Base-by-base conservation (phyloP, 495 filamentous ascomycete genomes). In the Annulohypoxylon nitens region DNA sequence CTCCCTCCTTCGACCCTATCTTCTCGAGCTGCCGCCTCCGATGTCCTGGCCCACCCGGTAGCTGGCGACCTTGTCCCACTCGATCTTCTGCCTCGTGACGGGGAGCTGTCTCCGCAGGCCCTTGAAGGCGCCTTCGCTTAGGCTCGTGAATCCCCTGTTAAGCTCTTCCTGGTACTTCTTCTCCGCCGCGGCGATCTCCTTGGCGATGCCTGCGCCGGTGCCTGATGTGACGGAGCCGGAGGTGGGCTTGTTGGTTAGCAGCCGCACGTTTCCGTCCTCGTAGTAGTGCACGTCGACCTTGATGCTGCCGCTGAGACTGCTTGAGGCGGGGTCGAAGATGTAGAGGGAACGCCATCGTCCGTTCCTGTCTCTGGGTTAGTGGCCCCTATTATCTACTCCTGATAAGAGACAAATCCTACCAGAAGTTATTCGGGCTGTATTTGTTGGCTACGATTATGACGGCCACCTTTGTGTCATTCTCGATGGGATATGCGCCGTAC, bases 21-120 rank as follows among this genome's bases (percentile, higher is more conserved):
- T 77, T 71, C 82, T 83, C 47, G 81, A 81, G 70, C 81, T 81
- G 36, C 85, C 87, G 7, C 86, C 84, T n/a, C 88, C 86, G 75
- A 93, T 91, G 70, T 91, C 91, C 80, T 92, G 90, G 61, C 90
- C 91, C 77, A 97, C 82, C 62, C 94, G 83, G 83, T 99, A 99
- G 69, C 93, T 94, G n/a, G 92, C 91, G 72, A 99, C 93, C 85
- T 97, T 98, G 81, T 99, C 96, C 97, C 97, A 99, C 82, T 98
- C 96, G 60, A 99, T 93, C 87, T 97, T 98, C 86, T 99, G 97
- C 79, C 97, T 89, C 66, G 96, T 98, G 45, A 99, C 92, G 7
- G 97, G 97, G 77, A 99, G 83, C 81, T 98, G 97, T 79, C 97
- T 88, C 74, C 97, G 88, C 76, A 99, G 83, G 11, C 89, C 88